Conservation (phyloP, 352 stramenopile genomes). For the Elongisporangium anandrum region DNA sequence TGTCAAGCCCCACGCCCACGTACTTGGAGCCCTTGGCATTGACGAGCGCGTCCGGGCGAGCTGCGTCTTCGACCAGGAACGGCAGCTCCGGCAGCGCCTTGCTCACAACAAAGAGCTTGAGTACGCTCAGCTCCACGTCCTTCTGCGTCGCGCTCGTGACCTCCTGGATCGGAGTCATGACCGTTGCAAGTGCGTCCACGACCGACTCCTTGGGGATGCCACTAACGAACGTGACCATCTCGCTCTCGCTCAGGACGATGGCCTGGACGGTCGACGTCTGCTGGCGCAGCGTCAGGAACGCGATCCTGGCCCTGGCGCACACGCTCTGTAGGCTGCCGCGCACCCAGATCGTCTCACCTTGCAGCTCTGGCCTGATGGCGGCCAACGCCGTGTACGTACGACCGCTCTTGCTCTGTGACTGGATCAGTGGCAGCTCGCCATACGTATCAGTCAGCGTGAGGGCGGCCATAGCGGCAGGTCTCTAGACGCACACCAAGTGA, state of each 20-base stretch:
- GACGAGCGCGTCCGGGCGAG: slow-evolving; percentile 81
- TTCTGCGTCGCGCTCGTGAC: slow-evolving; percentile 94
- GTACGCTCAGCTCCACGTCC: slow-evolving; percentile 93
- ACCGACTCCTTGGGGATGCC: slow-evolving; percentile 95
- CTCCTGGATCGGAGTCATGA: slow-evolving; percentile 81
- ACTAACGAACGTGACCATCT: slow-evolving; percentile 97
- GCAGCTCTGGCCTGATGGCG: slow-evolving; percentile 75
- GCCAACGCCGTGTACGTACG: slow-evolving; percentile 53
- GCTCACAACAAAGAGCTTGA: slow-evolving; percentile 94
- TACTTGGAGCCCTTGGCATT: slow-evolving; percentile 82
- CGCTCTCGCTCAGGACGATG: slow-evolving; percentile 83
- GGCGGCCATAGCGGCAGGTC: slow-evolving; percentile 41
- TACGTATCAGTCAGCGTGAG: slow-evolving; percentile 83
- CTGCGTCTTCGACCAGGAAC: slow-evolving; percentile 95
- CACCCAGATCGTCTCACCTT: slow-evolving; percentile 92
- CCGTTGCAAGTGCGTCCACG: slow-evolving; percentile 94
- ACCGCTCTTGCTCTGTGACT: slow-evolving; percentile 85
- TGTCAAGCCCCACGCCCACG: slow-evolving; percentile 87
- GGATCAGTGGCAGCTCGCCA: slow-evolving; percentile 86
- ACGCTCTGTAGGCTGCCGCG: slow-evolving; percentile 94
- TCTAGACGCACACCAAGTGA: too few species aligned
- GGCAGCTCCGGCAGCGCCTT: slow-evolving; percentile 90
- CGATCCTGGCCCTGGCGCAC: slow-evolving; percentile 91
- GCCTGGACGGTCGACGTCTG: slow-evolving; percentile 95
- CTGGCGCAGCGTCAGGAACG: slow-evolving; percentile 97